Base-by-base conservation (phyloP, 2,329 filamentous ascomycete species). In the Ustilaginoidea virens region DNA sequence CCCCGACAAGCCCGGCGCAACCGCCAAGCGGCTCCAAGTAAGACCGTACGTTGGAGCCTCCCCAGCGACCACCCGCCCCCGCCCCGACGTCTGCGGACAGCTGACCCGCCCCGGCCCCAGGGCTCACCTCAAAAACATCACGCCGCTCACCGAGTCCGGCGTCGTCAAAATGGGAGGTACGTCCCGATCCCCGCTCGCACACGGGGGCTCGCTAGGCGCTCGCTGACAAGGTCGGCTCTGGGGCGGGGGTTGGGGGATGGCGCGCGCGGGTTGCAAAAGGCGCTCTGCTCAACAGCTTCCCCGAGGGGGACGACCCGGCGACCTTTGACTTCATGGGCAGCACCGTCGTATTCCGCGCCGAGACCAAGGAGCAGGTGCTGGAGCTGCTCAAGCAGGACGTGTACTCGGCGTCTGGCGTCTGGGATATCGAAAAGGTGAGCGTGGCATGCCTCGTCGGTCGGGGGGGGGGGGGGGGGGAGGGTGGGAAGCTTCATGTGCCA, bases 291-390 rank as follows among this genome's bases (percentile, higher is more conserved):
- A 66, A 78, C 23, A 63, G 70, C 7, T 61, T 78, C 20, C 76
- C 80, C 19, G 60, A 67, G 5, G 69, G 77, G 33, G 63, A 76
- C 15, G 56, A 66, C 29, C 49, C 62, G 7, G 53, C 57, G 4
- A 67, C 64, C 13, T 66, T 71, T 24, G 72, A 78, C 46, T 83
- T 90, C 56, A 69, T 71, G 37, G 83, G 82, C 23, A 83, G 76
- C 48, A 69, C 74, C 12, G 56, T 90, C 44, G 60, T 92, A 17
- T 59, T 70, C 22, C 51, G 68, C 17, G 82, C 79, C 6, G 66
- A 70, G 36, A 74, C 65, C 7, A 71, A 66, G 42, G 77, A 85
- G 38, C 77, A 83, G 48, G 69, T 81, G 2, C 48, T 76, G 23
- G 66, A 77, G 41, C 46, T 66, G 29, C 49, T 93, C 26, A 69